Conservation (phyloP, 2,329 filamentous ascomycete species). For the Diaporthe capsici region DNA sequence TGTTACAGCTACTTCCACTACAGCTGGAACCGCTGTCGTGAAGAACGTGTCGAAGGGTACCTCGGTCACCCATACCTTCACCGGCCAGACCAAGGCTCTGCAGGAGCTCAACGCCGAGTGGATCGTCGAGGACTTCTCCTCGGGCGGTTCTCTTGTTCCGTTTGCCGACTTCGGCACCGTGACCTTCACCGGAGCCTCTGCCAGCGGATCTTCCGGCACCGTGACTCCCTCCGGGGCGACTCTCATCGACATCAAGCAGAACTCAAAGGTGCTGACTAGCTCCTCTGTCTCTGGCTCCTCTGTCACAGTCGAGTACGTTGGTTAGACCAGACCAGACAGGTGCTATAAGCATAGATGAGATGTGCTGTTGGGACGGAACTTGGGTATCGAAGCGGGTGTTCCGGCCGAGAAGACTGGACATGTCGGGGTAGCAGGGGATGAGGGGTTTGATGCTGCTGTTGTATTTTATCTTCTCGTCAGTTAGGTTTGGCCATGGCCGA, state of each 20-base stretch:
- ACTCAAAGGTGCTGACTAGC: slow-evolving; percentile 70
- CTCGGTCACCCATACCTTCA: slow-evolving; percentile 65
- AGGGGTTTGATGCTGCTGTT: neutral
- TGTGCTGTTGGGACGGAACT: neutral
- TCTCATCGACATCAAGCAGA: slow-evolving; percentile 75
- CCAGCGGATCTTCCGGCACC: slow-evolving; percentile 49
- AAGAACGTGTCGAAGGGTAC: slow-evolving; percentile 64
- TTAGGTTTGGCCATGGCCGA: neutral
- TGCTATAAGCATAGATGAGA: neutral
- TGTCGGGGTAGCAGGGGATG: neutral
- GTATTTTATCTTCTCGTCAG: slow-evolving; percentile 1
- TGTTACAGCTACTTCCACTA: slow-evolving; percentile 56
- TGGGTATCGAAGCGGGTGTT: no score
- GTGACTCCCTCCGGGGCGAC: slow-evolving; percentile 64
- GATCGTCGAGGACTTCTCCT: slow-evolving; percentile 71
- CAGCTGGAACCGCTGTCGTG: slow-evolving; percentile 58
- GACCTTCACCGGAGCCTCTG: slow-evolving; percentile 57
- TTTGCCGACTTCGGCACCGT: slow-evolving; percentile 64
- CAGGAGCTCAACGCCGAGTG: slow-evolving; percentile 73
- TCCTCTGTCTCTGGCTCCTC: slow-evolving; percentile 43
- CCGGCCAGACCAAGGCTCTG: slow-evolving; percentile 57
- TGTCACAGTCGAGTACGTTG: slow-evolving; percentile 59
- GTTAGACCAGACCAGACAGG: neutral
- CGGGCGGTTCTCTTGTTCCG: slow-evolving; percentile 54
- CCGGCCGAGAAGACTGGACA: neutral